Base-by-base conservation (phyloP, 441 rosid genomes). In the Macaranga tanarius region DNA sequence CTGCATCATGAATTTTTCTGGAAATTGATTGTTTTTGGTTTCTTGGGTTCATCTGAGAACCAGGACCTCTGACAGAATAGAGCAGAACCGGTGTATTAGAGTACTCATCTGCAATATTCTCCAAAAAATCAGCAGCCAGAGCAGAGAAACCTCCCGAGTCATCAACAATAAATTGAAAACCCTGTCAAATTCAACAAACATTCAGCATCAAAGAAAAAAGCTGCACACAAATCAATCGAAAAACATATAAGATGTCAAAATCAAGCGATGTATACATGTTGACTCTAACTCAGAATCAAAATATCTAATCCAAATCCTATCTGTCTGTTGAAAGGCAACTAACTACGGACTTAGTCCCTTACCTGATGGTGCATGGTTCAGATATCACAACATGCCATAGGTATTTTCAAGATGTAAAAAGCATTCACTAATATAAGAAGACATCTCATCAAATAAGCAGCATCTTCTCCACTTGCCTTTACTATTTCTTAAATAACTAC, bases 131-230 rank as follows among this genome's bases (percentile, higher is more conserved):
- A 0, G 82, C 87, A 61, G 98, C 94, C 67, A 95, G 25, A 71
- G 98, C 85, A 2, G 98, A 85, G 75, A 95, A 91, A 38, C 97
- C 95, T 70, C 98, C 98, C 0, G 89, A 88, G 69, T 92, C 92
- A 76, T 95, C 99, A 74, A 88, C 95, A 70, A 88, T 79, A 81
- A 91, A 92, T 76, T 92, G 93, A 75, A 95, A 88, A 73, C 99
- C 99, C 96, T 93, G 89, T 56, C 28, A 77, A 65, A 75, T 75
- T 51, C 22, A 40, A 65, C 25, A 58, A 69, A 59, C 15, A 67
- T 62, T 63, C 66, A 74, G 65, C 34, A 47, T 75, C 68, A 58
- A 62, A 71, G 44, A 25, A 26, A 60, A 58, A 61, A 60, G 16
- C 10, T 6, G 17, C 19, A 50, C 16, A 28, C 19, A 50, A 20